phyloP scores from a whole-genome alignment of 2,329 filamentous ascomycete genomes.

The Botrytis deweyae region DNA sequence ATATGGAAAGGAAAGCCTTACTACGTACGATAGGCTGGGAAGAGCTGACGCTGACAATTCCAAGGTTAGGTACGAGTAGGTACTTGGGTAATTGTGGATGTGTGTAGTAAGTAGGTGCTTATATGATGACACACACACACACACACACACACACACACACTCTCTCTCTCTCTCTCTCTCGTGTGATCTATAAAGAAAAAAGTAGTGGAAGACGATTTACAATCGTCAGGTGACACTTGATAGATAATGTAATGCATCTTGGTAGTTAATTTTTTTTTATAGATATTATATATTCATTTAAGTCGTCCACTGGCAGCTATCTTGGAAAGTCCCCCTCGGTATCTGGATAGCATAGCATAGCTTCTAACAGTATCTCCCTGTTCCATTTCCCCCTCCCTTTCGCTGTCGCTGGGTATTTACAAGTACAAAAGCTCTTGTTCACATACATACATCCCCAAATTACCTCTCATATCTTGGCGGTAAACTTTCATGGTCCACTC shows the following conservation, averaged over 20 bases:
- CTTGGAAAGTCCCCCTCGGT: neutral
- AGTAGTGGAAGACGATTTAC: neutral
- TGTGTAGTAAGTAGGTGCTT: neutral
- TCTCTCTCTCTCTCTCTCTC: neutral
- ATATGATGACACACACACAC: neutral
- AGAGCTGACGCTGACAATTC: too few relatives aligned
- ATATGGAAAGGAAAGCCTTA: too few relatives aligned
- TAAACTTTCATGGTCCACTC: conserved; percentile 31
- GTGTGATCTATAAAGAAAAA: neutral
- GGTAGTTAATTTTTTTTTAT: neutral
- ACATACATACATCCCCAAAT: neutral
- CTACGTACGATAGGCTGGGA: too few relatives aligned
- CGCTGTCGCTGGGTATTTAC: neutral
- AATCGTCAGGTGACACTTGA: neutral
- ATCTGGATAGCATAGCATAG: neutral
- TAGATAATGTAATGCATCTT: neutral
- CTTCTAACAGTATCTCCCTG: neutral
- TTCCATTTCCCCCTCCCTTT: neutral
- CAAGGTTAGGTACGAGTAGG: too few relatives aligned
- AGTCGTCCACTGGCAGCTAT: neutral
- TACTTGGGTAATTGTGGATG: neutral
- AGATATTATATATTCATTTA: neutral
- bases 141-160: too few relatives aligned
- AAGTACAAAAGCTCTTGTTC: neutral
- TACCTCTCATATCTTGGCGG: conserved; percentile 37